These are phyloP conservation scores for Heteromeles arbutifolia DNA, from an alignment of 306 rosid species.

Conservation along the genomic window DNA sequence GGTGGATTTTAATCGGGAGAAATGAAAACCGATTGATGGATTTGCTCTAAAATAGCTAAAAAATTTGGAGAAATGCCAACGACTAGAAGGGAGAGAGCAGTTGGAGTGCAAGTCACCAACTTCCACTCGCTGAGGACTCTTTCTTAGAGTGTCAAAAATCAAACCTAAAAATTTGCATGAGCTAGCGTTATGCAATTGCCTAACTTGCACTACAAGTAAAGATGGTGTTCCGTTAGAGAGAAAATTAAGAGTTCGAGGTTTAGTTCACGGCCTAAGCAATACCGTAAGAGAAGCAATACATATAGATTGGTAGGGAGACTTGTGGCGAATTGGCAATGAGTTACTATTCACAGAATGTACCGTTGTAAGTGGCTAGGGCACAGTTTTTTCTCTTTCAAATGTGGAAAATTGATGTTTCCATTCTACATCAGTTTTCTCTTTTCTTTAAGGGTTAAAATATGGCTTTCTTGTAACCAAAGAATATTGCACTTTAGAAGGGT, in stretches of 20 bases:
- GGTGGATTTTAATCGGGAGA: slow-evolving; percentile 22
- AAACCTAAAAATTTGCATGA: slow-evolving; percentile 38
- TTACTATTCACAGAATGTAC: neutral
- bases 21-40: slow-evolving; percentile 2
- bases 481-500: neutral
- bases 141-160: slow-evolving; percentile 23
- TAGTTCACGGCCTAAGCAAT: neutral
- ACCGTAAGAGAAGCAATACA: neutral
- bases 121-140: slow-evolving; percentile 12
- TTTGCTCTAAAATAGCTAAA: neutral
- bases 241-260: neutral
- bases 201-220: slow-evolving; percentile 26
- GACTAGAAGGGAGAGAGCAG: slow-evolving; percentile 28
- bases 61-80: slow-evolving; percentile 12
- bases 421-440: neutral
- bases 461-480: neutral
- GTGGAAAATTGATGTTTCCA: neutral
- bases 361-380: neutral
- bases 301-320: neutral
- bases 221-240: neutral
- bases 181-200: slow-evolving; percentile 1
- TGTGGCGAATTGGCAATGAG: neutral
- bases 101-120: slow-evolving; percentile 61
- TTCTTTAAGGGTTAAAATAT: neutral
- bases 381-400: neutral